Percentiles rank a stretch among this genome's conserved stretches.
phyloP scores from a whole-genome alignment of 2,329 filamentous ascomycete species.

The Exophiala spinifera region DNA sequence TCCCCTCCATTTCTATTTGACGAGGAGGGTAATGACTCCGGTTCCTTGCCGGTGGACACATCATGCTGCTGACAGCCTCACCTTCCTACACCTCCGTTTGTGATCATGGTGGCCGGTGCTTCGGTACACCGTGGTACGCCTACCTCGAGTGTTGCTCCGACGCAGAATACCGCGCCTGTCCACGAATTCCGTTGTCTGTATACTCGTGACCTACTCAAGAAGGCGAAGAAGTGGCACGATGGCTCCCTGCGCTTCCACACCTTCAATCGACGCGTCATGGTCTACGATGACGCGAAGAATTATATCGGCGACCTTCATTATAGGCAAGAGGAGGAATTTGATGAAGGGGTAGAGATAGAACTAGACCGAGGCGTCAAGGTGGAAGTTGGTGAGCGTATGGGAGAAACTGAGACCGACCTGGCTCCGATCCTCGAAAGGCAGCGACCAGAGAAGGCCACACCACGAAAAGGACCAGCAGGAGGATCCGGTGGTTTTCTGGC shows the following conservation, averaged over 20 bases:
- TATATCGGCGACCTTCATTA: constrained; percentile 84
- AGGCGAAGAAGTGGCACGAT: constrained; percentile 93
- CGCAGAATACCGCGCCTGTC: constrained; percentile 68
- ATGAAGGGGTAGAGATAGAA: constrained; percentile 76
- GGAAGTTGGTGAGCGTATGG: constrained; percentile 74
- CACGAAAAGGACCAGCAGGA: constrained; percentile 32
- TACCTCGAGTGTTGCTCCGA: constrained; percentile 43
- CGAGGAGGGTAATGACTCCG: neutral
- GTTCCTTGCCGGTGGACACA: constrained; percentile 2
- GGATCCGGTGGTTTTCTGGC: constrained; percentile 33
- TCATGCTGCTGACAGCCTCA: constrained; percentile 15
- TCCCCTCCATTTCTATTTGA: neutral
- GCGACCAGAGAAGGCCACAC: constrained; percentile 25
- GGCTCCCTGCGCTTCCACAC: constrained; percentile 81
- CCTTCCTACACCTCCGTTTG: constrained; percentile 2
- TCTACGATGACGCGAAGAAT: constrained; percentile 77
- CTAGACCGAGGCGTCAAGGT: constrained; percentile 76
- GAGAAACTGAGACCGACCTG: constrained; percentile 71
- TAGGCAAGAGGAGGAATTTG: constrained; percentile 64
- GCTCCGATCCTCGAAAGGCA: constrained; percentile 71
- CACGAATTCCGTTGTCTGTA: constrained; percentile 82
- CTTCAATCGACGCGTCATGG: constrained; percentile 89
- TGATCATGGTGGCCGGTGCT: constrained; percentile 15
- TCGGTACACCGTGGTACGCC: constrained; percentile 33
- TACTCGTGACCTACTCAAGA: constrained; percentile 78